phyloP scores from a whole-genome alignment of 768 basidiomycete genomes.

The Austroboletus festivus region DNA sequence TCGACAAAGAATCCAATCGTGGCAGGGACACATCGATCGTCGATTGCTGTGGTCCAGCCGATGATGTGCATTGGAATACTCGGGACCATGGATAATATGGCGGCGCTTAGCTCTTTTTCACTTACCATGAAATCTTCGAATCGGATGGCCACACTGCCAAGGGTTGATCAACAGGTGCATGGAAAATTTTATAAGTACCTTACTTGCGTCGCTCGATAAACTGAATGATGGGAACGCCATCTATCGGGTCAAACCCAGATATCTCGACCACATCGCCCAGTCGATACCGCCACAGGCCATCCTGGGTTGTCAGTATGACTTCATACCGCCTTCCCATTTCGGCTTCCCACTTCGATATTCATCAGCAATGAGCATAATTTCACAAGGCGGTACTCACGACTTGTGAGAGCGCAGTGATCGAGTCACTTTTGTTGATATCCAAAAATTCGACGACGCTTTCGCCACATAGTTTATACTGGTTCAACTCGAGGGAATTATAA shows the following conservation, averaged over 20 bases:
- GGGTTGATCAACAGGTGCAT: neutral
- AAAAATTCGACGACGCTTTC: neutral
- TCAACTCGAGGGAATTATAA: neutral
- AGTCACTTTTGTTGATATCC: neutral
- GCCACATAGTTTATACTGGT: neutral
- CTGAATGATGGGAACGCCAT: neutral
- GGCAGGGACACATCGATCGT: conserved; percentile 1
- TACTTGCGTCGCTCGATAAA: neutral
- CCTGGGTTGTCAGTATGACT: neutral
- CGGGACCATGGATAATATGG: neutral
- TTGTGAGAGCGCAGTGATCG: neutral
- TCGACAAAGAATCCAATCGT: conserved; percentile 9
- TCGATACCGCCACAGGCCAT: neutral
- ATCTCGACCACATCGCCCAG: neutral
- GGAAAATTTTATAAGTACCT: neutral
- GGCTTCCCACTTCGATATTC: neutral
- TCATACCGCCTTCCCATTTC: neutral
- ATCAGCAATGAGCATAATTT: neutral
- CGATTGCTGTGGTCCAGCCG: neutral
- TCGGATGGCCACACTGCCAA: conserved; percentile 2
- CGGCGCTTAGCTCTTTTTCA: neutral
- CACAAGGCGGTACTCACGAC: neutral
- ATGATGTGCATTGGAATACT: neutral
- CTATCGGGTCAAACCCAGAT: neutral
- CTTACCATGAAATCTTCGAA: neutral